Evolutionary conservation across 176 grass and related monocot species (phyloP), one percentile per base, ranked within the genome.

Genomic region (Musa beccarii): DNA sequence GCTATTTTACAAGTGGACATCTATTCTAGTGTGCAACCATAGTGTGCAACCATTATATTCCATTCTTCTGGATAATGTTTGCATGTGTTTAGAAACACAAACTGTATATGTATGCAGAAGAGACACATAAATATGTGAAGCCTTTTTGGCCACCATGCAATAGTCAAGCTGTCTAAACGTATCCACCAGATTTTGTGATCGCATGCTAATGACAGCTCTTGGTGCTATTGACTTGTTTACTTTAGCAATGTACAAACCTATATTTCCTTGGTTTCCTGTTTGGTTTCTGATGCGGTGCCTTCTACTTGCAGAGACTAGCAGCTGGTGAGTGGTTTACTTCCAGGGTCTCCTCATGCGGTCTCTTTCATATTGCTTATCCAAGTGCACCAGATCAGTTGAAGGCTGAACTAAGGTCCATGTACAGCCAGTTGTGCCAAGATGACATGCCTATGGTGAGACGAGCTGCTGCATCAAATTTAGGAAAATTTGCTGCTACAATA

Each of bases 371-470:
- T 59, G 87, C 84, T 53, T 98, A 98, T 83, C 82, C 90, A 59
- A 91, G 90, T 80, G 88, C 90, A 25, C 62, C 82, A 10, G 86
- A 98, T 65, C 88, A 80, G 52, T 71, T 98, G 73, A 92, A 97
- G 78, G 24, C 82, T 71, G 90, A 97, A 79, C 69, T 97, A 28
- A 92, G 90, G 77, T 72, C 79, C 23, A 85, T 87, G 17, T 97
- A 93, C 69, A 82, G 85, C 8, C 93, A 96, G 68, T 79, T 93
- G 56, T 98, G 95, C 20, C 95, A 93, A 80, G 95, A 98, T 83
- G 95, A 93, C 80, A 91, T 98, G 95, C 95, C 95, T 87, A 98
- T 98, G 95, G 93, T 97, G 23, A 81, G 93, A 82, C 90, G 93
- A 78, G 87, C 93, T 53, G 93, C 90, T 66, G 93, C 94, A 81